Conservation (phyloP, 2,329 filamentous ascomycete species). For the Trichoderma brevicompactum region DNA sequence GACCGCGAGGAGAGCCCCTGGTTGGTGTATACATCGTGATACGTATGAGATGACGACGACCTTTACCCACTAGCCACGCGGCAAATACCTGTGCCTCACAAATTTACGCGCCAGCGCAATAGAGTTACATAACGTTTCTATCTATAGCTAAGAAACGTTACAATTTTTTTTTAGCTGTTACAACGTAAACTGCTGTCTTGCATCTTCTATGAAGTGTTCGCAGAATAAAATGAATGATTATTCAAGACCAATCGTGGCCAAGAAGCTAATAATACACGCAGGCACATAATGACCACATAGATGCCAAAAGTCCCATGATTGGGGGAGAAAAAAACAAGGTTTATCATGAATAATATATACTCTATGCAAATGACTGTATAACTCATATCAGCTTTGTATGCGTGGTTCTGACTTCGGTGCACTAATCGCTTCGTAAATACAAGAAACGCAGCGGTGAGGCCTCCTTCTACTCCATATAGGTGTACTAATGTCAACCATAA, state of each 20-base stretch:
- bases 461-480: too few relatives aligned
- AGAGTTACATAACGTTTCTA: background rate
- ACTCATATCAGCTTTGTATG: background rate
- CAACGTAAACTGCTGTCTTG: too few relatives aligned
- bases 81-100: background rate
- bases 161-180: too few relatives aligned
- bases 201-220: too few relatives aligned
- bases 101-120: background rate
- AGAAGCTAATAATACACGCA: too few relatives aligned
- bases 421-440: background rate
- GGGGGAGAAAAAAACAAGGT: too few relatives aligned
- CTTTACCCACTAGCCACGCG: background rate
- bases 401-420: background rate
- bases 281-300: too few relatives aligned
- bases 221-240: too few relatives aligned
- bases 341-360: background rate
- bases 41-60: conserved; percentile 13
- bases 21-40: background rate
- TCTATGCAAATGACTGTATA: background rate
- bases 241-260: too few relatives aligned
- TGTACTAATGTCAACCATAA: too few relatives aligned
- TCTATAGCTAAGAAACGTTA: background rate
- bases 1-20: background rate
- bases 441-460: background rate
- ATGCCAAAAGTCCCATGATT: too few relatives aligned